Conservation (phyloP, 352 stramenopile genomes). For the Aphanomyces cochlioides region DNA sequence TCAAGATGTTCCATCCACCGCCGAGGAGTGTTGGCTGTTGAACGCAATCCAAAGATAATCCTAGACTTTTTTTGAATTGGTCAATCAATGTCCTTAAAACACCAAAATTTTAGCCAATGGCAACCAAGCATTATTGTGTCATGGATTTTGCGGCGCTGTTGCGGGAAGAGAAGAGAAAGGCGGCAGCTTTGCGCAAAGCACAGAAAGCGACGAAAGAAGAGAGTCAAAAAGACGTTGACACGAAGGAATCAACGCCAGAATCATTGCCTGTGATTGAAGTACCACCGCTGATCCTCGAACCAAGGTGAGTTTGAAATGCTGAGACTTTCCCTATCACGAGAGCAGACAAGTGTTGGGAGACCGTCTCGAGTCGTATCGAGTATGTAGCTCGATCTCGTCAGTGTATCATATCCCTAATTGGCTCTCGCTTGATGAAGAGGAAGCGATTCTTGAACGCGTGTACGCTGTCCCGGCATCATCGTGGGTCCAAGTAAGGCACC, state of each 20-base stretch:
- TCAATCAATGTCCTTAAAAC: not conserved
- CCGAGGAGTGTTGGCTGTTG: too few species aligned
- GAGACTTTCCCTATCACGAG: not conserved
- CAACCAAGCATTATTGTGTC: not conserved
- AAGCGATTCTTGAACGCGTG: constrained; percentile 52
- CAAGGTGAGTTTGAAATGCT: not conserved
- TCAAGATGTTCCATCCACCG: too few species aligned
- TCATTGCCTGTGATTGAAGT: not conserved
- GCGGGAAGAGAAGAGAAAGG: not conserved
- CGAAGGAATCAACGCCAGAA: not conserved
- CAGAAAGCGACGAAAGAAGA: not conserved
- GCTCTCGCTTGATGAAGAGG: constrained; percentile 54
- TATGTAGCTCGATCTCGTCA: constrained; percentile 32
- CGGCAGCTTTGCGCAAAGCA: not conserved
- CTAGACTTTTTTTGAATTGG: not conserved
- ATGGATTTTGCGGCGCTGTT: constrained; percentile 4
- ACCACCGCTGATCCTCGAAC: not conserved
- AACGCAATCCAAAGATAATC: too few species aligned
- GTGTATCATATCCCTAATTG: constrained; percentile 66
- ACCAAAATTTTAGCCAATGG: not conserved
- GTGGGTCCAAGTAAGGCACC: constrained; percentile 64
- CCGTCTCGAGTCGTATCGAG: not conserved
- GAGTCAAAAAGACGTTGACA: not conserved
- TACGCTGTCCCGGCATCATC: constrained; percentile 40
- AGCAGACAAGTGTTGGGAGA: constrained; percentile 7